Conservation (phyloP, 495 filamentous ascomycete genomes). For the Hypoxylon lienhwacheense region DNA sequence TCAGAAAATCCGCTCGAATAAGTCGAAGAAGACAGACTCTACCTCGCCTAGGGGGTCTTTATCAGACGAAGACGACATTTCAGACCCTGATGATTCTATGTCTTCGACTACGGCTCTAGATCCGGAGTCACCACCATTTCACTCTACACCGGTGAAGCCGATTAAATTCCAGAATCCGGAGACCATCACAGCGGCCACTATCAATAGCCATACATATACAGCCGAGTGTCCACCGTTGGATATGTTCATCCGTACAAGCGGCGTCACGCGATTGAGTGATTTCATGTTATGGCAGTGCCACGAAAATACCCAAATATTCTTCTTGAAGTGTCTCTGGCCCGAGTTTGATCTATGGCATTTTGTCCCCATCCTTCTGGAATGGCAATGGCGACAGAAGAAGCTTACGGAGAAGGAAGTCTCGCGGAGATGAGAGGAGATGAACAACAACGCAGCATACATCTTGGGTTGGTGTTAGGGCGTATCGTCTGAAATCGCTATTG, state of each 20-base stretch:
- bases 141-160: constrained; percentile 34
- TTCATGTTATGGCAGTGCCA: constrained; percentile 99
- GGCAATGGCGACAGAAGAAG: constrained; percentile 74
- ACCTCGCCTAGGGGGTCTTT: constrained; percentile 49
- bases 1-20: constrained; percentile 71
- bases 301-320: constrained; percentile 86
- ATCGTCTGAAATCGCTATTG: neutral
- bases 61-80: constrained; percentile 40
- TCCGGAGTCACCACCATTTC: constrained; percentile 50
- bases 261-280: constrained; percentile 87
- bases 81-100: constrained; percentile 57
- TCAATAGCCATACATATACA: constrained; percentile 82
- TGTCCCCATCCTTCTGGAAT: constrained; percentile 85
- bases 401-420: constrained; percentile 48
- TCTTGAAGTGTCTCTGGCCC: constrained; percentile 91
- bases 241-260: constrained; percentile 85
- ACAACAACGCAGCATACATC: constrained; percentile 12
- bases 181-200: constrained; percentile 76
- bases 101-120: constrained; percentile 54
- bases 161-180: constrained; percentile 64
- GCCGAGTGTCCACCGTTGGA: constrained; percentile 83
- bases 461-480: constrained; percentile 25
- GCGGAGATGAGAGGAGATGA: constrained; percentile 26
- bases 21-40: constrained; percentile 52
- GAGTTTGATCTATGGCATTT: constrained; percentile 96